Evolutionary conservation across 306 rosid genomes (phyloP), one percentile per base, ranked within the genome.

Genomic region (Chamaecrista fasciculata): DNA sequence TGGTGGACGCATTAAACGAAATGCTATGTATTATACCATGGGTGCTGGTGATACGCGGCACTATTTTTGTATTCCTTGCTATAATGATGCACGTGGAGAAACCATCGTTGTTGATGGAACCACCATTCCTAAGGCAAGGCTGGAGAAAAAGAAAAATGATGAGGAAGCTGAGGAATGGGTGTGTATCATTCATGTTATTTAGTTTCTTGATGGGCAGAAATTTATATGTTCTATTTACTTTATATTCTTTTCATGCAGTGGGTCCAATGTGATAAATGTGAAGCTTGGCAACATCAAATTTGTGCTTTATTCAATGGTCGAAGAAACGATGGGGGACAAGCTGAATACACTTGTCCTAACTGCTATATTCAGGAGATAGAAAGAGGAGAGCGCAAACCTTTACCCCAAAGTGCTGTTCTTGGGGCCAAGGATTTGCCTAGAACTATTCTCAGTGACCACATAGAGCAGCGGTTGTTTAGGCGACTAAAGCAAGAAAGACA

Each of bases 181-280:
- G 71, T 18, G 87, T 78, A 49, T 21, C 60, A 46, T 40, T 7
- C 23, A 4, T 59, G 44, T 60, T 21, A n/a, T 67, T 61, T 66
- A 43, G 42, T 72, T 42, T 24, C 67, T 73, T 69, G 23, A 18
- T 53, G 59, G 50, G 19, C 20, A 36, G 28, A 33, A 42, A 42
- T 79, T 67, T 25, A 53, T 84, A 66, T 83, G 60, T 70, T 77
- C 68, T 40, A 59, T 70, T 64, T 60, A 43, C 25, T 11, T 24
- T 53, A 25, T 50, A 28, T 83, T 26, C n/a, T 62, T 66, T 40
- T 14, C 66, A 43, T 83, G 77, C 86, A 94, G 99, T 95, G 97
- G 97, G 99, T 95, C 79, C 99, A 91, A 84, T 95, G 99, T 83
- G 99, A 95, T 82, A 95, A 91, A 80, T 95, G 99, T 64, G 97